Evolutionary conservation across 345 rosid species (phyloP).

Genomic region (Fremontodendron californicum): DNA sequence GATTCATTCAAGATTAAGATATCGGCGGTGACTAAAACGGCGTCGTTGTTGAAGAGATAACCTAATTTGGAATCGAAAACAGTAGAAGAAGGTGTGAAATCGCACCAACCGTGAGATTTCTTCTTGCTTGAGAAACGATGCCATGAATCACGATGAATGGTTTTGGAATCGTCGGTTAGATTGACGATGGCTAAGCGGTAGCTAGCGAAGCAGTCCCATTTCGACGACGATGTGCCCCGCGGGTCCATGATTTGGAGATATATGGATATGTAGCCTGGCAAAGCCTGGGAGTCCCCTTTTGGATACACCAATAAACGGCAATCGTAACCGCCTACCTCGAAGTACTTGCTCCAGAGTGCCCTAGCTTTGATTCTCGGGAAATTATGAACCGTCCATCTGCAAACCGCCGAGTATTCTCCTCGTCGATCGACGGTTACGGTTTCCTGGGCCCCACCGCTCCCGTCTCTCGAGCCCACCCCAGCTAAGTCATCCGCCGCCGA

Average conservation of each 20-base stretch:
- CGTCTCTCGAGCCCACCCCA: slow-evolving; percentile 57
- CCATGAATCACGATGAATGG: slow-evolving; percentile 98
- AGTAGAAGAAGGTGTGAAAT: slow-evolving; percentile 82
- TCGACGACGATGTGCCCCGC: slow-evolving; percentile 66
- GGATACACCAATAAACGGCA: slow-evolving; percentile 93
- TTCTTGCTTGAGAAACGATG: slow-evolving; percentile 91
- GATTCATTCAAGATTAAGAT: slow-evolving; percentile 85
- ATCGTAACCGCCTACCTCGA: slow-evolving; percentile 98
- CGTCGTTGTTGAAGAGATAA: slow-evolving; percentile 61
- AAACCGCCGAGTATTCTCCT: slow-evolving; percentile 77
- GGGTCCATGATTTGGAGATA: slow-evolving; percentile 99
- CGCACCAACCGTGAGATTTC: slow-evolving; percentile 99
- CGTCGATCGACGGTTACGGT: slow-evolving; percentile 76
- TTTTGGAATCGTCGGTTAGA: slow-evolving; percentile 69
- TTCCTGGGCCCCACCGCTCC: slow-evolving; percentile 76
- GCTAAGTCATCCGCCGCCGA: slow-evolving; percentile 60
- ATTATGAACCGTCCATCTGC: slow-evolving; percentile 85
- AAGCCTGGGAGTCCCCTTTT: slow-evolving; percentile 91
- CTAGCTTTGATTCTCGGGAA: slow-evolving; percentile 81
- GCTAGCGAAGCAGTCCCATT: slow-evolving; percentile 99
- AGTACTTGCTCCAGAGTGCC: slow-evolving; percentile 95
- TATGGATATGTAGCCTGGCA: slow-evolving; percentile 87
- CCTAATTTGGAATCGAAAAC: slow-evolving; percentile 86
- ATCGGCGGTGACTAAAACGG: slow-evolving; percentile 81
- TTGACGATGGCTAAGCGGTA: slow-evolving; percentile 84